Conservation (phyloP, 129 eudicot species). For the Dittrichia graveolens region DNA sequence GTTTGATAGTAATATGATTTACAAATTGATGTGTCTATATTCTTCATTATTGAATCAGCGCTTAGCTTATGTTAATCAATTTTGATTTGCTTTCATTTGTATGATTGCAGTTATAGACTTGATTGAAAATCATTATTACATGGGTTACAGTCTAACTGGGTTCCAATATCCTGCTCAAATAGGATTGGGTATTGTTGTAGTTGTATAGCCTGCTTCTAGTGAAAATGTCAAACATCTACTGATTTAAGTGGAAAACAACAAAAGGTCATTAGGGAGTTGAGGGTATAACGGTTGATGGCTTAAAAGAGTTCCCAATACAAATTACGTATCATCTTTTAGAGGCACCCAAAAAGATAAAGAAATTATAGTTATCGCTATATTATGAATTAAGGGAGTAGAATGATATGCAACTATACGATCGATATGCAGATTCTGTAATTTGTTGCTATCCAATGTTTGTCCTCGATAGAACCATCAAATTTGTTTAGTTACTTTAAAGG, state of each 20-base stretch:
- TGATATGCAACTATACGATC: background rate
- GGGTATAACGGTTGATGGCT: background rate
- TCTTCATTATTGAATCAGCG: too few species aligned
- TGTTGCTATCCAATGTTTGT: background rate
- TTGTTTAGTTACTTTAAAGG: background rate
- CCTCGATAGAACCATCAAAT: background rate
- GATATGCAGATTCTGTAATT: background rate
- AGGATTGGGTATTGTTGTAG: too few species aligned
- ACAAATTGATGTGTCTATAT: too few species aligned
- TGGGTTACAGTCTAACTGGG: too few species aligned
- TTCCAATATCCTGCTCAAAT: too few species aligned
- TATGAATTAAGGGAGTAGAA: background rate
- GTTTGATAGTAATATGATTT: too few species aligned
- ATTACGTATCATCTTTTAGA: background rate
- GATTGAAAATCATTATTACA: too few species aligned
- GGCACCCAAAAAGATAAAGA: background rate
- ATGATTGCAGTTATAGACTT: too few species aligned
- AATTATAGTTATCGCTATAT: background rate
- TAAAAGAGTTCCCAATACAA: background rate
- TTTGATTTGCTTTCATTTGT: too few species aligned
- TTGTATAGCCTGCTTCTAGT: background rate
- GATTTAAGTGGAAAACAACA: conserved; percentile 1
- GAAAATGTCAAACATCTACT: background rate
- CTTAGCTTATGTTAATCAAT: too few species aligned
- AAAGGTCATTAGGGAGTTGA: background rate